Conservation (phyloP, 305 asterid species). For the Lippia alba region DNA sequence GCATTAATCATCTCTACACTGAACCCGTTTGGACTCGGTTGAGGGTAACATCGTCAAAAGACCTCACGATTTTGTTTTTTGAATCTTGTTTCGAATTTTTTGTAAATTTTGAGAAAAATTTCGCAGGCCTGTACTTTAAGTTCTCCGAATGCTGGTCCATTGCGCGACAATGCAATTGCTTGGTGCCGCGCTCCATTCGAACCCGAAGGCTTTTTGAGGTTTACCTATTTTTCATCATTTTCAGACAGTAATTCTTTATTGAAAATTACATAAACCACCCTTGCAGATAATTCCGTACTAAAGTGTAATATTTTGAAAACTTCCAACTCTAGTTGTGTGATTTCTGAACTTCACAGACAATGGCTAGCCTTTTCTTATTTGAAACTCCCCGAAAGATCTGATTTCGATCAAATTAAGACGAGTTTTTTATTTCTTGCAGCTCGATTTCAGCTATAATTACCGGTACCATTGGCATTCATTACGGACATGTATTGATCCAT, state of each 20-base stretch:
- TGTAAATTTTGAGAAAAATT: slow-evolving; percentile 20
- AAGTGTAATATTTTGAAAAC: no score
- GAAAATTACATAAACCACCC: no score
- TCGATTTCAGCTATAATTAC: slow-evolving; percentile 78
- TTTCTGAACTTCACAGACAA: no score
- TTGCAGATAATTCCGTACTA: no score
- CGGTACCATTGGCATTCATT: slow-evolving; percentile 85
- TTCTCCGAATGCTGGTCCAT: slow-evolving; percentile 65
- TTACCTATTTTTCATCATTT: not conserved
- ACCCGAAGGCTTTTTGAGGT: slow-evolving; percentile 89
- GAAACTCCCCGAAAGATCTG: not conserved
- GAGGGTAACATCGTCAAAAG: slow-evolving; percentile 38
- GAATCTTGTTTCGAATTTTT: not conserved
- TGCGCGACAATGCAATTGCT: slow-evolving; percentile 65
- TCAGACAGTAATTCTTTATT: no score
- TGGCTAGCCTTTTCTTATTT: no score
- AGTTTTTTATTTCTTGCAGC: slow-evolving; percentile 40
- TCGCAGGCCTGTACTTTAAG: slow-evolving; percentile 78
- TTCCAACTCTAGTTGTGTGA: no score
- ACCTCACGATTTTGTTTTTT: not conserved
- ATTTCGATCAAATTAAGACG: slow-evolving; percentile 15
- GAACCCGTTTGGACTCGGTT: slow-evolving; percentile 79
- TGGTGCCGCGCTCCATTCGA: slow-evolving; percentile 90
- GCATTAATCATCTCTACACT: slow-evolving; percentile 75
- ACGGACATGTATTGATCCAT: slow-evolving; percentile 86